A percentile compares a stretch with the other conserved stretches of the same genome.
Conservation (phyloP, 352 stramenopile genomes). For the Globisporangium carolinianum region DNA sequence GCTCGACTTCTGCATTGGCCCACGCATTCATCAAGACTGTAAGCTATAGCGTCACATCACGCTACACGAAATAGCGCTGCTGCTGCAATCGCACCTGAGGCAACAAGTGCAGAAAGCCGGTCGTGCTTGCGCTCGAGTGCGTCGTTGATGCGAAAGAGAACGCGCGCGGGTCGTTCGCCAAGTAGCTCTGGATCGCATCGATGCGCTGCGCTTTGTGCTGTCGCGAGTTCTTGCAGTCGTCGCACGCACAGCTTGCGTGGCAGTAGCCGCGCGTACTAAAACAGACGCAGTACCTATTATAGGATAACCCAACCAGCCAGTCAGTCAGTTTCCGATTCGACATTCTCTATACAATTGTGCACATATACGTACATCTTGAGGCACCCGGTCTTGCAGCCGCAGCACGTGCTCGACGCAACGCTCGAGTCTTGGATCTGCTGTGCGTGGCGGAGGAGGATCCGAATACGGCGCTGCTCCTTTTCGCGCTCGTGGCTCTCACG, state of each 20-base stretch:
- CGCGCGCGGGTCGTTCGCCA: slow-evolving; percentile 64
- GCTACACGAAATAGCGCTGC: no score
- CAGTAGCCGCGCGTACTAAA: slow-evolving; percentile 82
- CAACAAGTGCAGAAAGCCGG: slow-evolving; percentile 62
- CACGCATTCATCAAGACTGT: no score
- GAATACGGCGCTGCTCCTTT: slow-evolving; percentile 32
- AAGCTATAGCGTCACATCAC: no score
- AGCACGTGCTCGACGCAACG: slow-evolving; percentile 64
- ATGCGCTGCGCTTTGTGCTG: slow-evolving; percentile 53
- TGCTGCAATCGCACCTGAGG: slow-evolving; percentile 28
- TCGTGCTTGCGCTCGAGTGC: slow-evolving; percentile 17
- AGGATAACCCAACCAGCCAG: background rate
- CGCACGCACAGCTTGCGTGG: slow-evolving; percentile 55
- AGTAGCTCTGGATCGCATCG: slow-evolving; percentile 66
- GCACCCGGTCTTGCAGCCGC: slow-evolving; percentile 80
- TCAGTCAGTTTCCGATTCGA: no score
- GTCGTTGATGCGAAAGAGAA: slow-evolving; percentile 51
- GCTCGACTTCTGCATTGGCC: slow-evolving; percentile 44
- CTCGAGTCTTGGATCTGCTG: slow-evolving; percentile 70
- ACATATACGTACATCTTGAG: slow-evolving; percentile 54
- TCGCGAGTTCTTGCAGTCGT: slow-evolving; percentile 68
- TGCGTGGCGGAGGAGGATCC: slow-evolving; percentile 44
- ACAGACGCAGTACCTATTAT: slow-evolving; percentile 68
- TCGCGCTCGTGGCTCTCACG: slow-evolving; percentile 7
- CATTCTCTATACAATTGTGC: background rate